These are phyloP conservation scores for Pilaira anomala DNA, from an alignment of 192 early-diverging fungal genomes.

Conservation along the genomic window DNA sequence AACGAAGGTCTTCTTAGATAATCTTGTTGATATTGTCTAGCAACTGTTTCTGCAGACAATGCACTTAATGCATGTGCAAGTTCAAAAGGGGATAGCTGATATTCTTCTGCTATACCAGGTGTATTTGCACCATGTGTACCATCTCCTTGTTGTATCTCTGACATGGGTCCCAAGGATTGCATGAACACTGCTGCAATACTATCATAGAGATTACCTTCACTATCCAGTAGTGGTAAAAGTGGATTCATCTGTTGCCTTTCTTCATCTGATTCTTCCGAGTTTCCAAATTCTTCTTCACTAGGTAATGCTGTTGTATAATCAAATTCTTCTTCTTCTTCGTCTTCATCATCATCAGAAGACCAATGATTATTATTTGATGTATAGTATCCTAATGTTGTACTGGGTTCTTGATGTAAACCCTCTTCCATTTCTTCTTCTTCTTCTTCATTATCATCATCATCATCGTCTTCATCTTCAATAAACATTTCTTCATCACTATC, in stretches of 20 bases:
- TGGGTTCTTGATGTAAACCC: constrained; percentile 23
- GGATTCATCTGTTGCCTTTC: constrained; percentile 1
- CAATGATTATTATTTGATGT: constrained; percentile 27
- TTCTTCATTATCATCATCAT: constrained; percentile 2
- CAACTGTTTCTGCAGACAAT: neutral
- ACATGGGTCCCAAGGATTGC: constrained; percentile 16
- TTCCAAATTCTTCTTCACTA: constrained; percentile 21
- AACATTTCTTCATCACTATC: constrained; percentile 23
- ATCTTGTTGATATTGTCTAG: neutral
- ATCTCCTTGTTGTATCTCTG: neutral
- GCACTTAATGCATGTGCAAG: constrained; percentile 5
- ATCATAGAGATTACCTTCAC: constrained; percentile 10
- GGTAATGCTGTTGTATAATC: constrained; percentile 9
- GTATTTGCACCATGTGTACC: neutral
- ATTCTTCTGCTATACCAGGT: neutral
- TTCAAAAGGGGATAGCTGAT: constrained; percentile 17
- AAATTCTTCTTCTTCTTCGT: constrained; percentile 29
- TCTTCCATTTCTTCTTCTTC: constrained; percentile 12
- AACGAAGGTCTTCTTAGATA: constrained; percentile 17
- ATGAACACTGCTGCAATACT: constrained; percentile 26
- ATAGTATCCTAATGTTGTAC: constrained; percentile 22
- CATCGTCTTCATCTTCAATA: constrained; percentile 14
- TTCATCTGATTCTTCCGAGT: constrained; percentile 10
- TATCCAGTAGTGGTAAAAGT: constrained; percentile 13
- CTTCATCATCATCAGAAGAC: constrained; percentile 32